phyloP scores from a whole-genome alignment of 2,329 filamentous ascomycete genomes.

The Microcera coccophila region DNA sequence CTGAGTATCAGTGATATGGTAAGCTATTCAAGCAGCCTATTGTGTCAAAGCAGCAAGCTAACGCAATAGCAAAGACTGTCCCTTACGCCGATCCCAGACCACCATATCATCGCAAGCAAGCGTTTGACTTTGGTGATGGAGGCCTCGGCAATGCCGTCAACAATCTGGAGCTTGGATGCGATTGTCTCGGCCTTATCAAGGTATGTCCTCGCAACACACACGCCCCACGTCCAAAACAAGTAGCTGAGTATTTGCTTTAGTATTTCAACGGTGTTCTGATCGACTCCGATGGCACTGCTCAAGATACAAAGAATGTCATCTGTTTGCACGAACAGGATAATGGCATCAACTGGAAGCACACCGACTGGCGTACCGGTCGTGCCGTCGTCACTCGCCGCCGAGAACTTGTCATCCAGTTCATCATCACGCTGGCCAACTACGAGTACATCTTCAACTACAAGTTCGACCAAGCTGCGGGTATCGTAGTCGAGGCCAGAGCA shows the following conservation, averaged over 20 bases:
- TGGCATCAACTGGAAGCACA: slow-evolving; percentile 60
- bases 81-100: slow-evolving; percentile 62
- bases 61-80: slow-evolving; percentile 35
- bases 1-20: slow-evolving; percentile 66
- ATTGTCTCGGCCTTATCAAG: slow-evolving; percentile 62
- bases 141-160: slow-evolving; percentile 63
- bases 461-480: slow-evolving; percentile 51
- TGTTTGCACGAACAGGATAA: slow-evolving; percentile 35
- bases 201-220: no score
- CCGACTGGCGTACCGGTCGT: slow-evolving; percentile 54
- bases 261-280: slow-evolving; percentile 36
- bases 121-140: slow-evolving; percentile 67
- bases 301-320: slow-evolving; percentile 44
- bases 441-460: slow-evolving; percentile 47
- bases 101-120: slow-evolving; percentile 62
- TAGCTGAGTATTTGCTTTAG: no score
- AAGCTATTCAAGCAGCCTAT: slow-evolving; percentile 1
- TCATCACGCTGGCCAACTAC: slow-evolving; percentile 61
- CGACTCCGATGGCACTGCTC: slow-evolving; percentile 24
- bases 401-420: slow-evolving; percentile 57
- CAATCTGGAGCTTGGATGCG: slow-evolving; percentile 62
- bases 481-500: slow-evolving; percentile 31
- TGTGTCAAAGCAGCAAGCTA: neutral
- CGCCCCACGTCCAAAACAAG: no score
- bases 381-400: slow-evolving; percentile 53